These are phyloP conservation scores for Chenopodium quinoa DNA, from an alignment of 148 eudicot species.

Conservation along the genomic window DNA sequence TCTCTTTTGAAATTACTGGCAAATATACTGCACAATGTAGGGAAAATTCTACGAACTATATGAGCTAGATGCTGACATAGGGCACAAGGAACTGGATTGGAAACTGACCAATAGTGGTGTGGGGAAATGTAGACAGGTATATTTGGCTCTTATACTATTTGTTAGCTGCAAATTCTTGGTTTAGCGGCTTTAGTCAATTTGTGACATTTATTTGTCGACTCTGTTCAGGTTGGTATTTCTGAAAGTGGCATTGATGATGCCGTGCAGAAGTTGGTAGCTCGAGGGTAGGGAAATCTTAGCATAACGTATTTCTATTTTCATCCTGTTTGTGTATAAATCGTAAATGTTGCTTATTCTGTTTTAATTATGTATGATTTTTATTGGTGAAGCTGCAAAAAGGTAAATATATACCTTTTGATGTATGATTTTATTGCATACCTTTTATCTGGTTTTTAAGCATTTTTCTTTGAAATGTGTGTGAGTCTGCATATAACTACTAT, in stretches of 20 bases:
- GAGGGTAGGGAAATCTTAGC: conserved; percentile 58
- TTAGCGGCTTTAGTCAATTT: no score
- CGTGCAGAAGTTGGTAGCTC: conserved; percentile 86
- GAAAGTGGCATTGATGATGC: conserved; percentile 98
- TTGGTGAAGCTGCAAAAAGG: background rate
- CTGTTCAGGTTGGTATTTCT: conserved; percentile 82
- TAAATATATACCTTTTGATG: background rate
- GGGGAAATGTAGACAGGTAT: conserved; percentile 96
- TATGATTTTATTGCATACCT: background rate
- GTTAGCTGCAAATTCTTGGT: background rate
- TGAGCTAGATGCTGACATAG: conserved; percentile 97
- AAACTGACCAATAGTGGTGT: conserved; percentile 92
- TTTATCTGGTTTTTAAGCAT: background rate
- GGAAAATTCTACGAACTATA: conserved; percentile 97
- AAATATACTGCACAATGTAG: conserved; percentile 30
- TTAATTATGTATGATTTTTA: background rate
- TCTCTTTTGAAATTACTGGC: background rate
- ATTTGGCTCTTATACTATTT: conserved; percentile 17
- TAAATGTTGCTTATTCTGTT: background rate
- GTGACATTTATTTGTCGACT: background rate
- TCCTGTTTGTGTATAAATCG: background rate
- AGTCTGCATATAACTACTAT: background rate
- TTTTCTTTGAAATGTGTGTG: background rate
- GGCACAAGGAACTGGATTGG: conserved; percentile 99
- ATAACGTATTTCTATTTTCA: background rate